Evolutionary conservation across 106 monocot species (phyloP).

Genomic region (Gastrodia elata): DNA sequence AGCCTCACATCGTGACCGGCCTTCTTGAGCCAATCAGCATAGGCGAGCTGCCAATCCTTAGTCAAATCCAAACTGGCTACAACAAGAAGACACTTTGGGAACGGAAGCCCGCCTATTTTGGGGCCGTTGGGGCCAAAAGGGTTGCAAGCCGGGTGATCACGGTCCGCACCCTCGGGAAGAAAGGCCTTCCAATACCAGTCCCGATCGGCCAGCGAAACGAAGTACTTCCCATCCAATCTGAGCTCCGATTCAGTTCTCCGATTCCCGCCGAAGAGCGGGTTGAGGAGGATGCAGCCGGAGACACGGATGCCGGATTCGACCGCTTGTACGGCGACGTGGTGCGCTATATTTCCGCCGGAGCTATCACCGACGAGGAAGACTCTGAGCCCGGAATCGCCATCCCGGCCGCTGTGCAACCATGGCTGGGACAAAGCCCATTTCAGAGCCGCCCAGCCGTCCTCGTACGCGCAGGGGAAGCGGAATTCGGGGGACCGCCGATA

Average conservation of each 20-base stretch:
- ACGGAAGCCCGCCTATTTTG: constrained; percentile 35
- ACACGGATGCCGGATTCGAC: constrained; percentile 41
- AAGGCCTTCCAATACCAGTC: constrained; percentile 98
- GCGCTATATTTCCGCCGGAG: constrained; percentile 93
- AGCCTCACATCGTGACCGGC: constrained; percentile 61
- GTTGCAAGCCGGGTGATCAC: constrained; percentile 88
- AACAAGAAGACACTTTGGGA: constrained; percentile 67
- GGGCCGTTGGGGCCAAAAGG: constrained; percentile 66
- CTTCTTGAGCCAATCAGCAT: constrained; percentile 53
- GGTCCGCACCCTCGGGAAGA: constrained; percentile 71
- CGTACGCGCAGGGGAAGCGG: constrained; percentile 69
- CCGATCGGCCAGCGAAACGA: constrained; percentile 73
- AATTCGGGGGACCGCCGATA: constrained; percentile 77
- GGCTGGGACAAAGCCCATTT: constrained; percentile 51
- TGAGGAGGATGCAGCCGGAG: constrained; percentile 73
- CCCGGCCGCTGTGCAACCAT: constrained; percentile 46
- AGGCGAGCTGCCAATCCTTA: constrained; percentile 65
- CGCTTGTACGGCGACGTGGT: constrained; percentile 66
- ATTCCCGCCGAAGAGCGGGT: constrained; percentile 83
- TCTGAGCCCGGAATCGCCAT: constrained; percentile 15
- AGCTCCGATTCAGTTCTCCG: constrained; percentile 59
- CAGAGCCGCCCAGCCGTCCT: constrained; percentile 72
- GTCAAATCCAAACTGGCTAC: constrained; percentile 72
- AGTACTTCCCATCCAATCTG: constrained; percentile 76
- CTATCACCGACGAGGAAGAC: constrained; percentile 73